Evolutionary conservation across 768 basidiomycete species (phyloP), one percentile per base, ranked within the genome.

Genomic region (Infundibulicybe gibba): DNA sequence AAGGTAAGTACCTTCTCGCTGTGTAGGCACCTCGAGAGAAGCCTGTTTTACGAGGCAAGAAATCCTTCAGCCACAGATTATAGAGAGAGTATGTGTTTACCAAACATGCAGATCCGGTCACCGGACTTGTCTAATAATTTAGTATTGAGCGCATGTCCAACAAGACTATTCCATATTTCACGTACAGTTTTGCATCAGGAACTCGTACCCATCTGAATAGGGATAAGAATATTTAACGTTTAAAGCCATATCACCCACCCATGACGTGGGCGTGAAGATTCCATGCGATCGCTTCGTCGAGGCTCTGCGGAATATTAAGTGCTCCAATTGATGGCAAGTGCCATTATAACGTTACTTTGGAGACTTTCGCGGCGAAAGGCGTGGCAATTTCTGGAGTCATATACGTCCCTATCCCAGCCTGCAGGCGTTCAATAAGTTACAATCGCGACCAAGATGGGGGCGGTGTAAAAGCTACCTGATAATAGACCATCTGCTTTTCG

Each of bases 21-120:
- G 79, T 81, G 58, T 81, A 83, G 6, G 81, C 80, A 11, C 84
- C 83, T 32, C 85, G 69, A 25, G 81, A 84, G 60, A 87, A 86
- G 0, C 71, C 70, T 71, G 42, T n/a, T n/a, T 62, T n/a, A 37
- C n/a, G n/a, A n/a, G 61, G 60, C 15, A 13, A 2, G n/a, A 40
- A 15, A n/a, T 13, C n/a, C 33, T 5, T 4, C 17, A 42, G 34
- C 9, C 5, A 46, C 35, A 38, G 4, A 21, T 10, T 19, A 31
- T 3, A 42, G 9, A 8, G 14, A 12, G 6, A 39, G 4, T 4
- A 25, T n/a, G 3, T 16, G 13, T 57, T 13, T 42, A 68, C 83
- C 83, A 51, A 85, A 83, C 32, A 87, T 70, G 52, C 73, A 84
- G 12, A 87, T 79, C 49, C 69, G 70, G 62, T 86, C 83, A 19